Evolutionary conservation across 1,284 basidiomycete species (phyloP), one percentile per base, ranked within the genome.

Genomic region (Ustilago tritici): DNA sequence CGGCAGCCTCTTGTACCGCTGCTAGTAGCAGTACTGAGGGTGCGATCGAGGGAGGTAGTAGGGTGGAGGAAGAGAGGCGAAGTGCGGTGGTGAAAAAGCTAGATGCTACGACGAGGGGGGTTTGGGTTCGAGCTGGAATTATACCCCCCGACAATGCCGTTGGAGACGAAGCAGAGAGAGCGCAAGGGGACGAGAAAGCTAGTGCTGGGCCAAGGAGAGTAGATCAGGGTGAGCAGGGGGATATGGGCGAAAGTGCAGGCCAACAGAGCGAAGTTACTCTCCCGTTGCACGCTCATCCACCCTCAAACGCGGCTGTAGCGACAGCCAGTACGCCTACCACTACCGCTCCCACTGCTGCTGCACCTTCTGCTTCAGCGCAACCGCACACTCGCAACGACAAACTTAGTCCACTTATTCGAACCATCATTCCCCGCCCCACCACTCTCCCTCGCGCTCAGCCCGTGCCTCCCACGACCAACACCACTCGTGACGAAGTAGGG

Each of bases 261-360:
- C 52, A 70, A 35, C 58, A 70, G 31, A 65, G 63, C 36, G 69
- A 70, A 35, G 5, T 59, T 14, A 65, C 69, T 15, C 36, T 70
- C 1, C 69, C 69, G 0, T 23, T 65, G 28, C 63, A 65, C 38
- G 36, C 43, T 41, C 28, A 31, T 31, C 11, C n/a, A 23, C 32
- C 23, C n/a, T 47, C 36, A 38, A 46, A 19, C 7, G n/a, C 43
- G 1, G 23, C 23, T 28, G 23, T 28, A 28, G 23, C 23, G 23
- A 28, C 23, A 28, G 23, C 23, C 23, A 28, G 23, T 28, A 46
- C 19, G 7, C n/a, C 43, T 46, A 46, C 9, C 56, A 57, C 34
- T 14, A 11, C 57, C 31, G 15, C 19, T 23, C n/a, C 56, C 34
- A 5, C 40, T 14, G n/a, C 38, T 35, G 38, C 58, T 28, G 19